These are phyloP conservation scores for Diaporthe citriasiana DNA, from an alignment of 2,329 filamentous ascomycete species.

Conservation along the genomic window DNA sequence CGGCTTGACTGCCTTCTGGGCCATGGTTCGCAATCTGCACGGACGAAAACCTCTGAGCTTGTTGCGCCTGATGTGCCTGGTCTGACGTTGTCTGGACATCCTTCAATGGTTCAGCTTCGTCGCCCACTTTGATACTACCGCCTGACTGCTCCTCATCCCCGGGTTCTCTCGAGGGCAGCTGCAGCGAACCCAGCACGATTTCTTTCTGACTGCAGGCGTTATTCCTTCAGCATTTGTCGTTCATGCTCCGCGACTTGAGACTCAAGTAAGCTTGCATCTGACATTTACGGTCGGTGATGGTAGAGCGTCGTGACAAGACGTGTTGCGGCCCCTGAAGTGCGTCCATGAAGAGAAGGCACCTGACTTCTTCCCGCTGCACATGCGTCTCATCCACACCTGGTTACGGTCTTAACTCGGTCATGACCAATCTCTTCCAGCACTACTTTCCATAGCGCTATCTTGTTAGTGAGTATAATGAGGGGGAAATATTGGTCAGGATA, in stretches of 20 bases:
- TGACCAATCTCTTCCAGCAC: slow-evolving; percentile 10
- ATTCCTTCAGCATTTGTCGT: slow-evolving; percentile 30
- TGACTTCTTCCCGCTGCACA: neutral
- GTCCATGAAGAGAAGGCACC: slow-evolving; percentile 19
- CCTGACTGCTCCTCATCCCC: slow-evolving; percentile 29
- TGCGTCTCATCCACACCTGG: slow-evolving; percentile 1
- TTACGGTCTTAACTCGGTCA: slow-evolving; percentile 4
- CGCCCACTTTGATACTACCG: slow-evolving; percentile 30
- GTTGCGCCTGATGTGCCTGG: slow-evolving; percentile 35
- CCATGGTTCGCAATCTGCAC: slow-evolving; percentile 22
- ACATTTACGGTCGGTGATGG: slow-evolving; percentile 38
- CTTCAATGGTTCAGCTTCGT: slow-evolving; percentile 6
- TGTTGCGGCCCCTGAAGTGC: slow-evolving; percentile 1
- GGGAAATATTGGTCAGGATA: slow-evolving; percentile 23
- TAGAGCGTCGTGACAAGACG: slow-evolving; percentile 12
- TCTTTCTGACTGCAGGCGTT: slow-evolving; percentile 19
- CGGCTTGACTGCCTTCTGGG: slow-evolving; percentile 33
- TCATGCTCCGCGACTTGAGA: slow-evolving; percentile 39
- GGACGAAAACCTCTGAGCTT: slow-evolving; percentile 27
- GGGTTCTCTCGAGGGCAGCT: slow-evolving; percentile 1
- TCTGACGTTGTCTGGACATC: slow-evolving; percentile 31
- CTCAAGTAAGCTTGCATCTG: slow-evolving; percentile 42
- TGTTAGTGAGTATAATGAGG: slow-evolving; percentile 33
- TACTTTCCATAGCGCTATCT: slow-evolving; percentile 16
- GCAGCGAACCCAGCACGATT: slow-evolving; percentile 11